Base-by-base conservation (phyloP, 176 grass and related monocot genomes). In the Triticum urartu region DNA sequence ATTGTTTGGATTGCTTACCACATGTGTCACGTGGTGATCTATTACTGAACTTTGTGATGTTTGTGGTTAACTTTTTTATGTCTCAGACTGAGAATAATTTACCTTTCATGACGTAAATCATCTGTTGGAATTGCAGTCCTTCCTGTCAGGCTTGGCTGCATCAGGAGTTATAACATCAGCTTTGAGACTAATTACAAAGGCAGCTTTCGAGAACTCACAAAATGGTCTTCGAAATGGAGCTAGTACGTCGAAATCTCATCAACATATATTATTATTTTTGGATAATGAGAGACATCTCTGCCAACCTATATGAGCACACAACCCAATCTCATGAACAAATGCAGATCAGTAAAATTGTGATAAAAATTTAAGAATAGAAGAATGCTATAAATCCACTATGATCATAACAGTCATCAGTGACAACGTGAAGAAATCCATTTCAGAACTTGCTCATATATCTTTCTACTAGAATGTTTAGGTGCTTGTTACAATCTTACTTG, bases 171-270 rank as follows among this genome's bases (percentile, higher is more conserved):
- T 98, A 45, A 95, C 89, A 38, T 98, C 91, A 69, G 87, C 87
- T 75, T 83, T 94, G 79, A 97, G 89, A 86, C 82, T 94, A 74
- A 78, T 94, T 72, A 93, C 89, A 71, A 89, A 93, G 72, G 91
- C 95, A 87, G 83, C 94, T 33, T 94, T 93, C 92, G 94, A 94
- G 85, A 90, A 90, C 84, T 83, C 47, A 72, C 79, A 86, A 83
- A 64, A 93, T 84, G 94, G 94, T 67, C 84, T 95, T 83, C 91
- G 94, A 64, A 95, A 91, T 81, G 94, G 94, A 81, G 94, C 94
- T 42, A 89, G 91, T 95, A 85, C 12, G 87, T 91, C 54, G 3
- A 7, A 54, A 50, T 70, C 52, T 77, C 84, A 8, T 81, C 21
- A 64, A 76, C 18, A 58, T 78, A 58, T 58, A 21, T 70, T 70